Percentiles rank a stretch among this genome's conserved stretches.
Evolutionary conservation across 2,329 filamentous ascomycete genomes (phyloP).

Genomic region (Stromatinia cepivora): DNA sequence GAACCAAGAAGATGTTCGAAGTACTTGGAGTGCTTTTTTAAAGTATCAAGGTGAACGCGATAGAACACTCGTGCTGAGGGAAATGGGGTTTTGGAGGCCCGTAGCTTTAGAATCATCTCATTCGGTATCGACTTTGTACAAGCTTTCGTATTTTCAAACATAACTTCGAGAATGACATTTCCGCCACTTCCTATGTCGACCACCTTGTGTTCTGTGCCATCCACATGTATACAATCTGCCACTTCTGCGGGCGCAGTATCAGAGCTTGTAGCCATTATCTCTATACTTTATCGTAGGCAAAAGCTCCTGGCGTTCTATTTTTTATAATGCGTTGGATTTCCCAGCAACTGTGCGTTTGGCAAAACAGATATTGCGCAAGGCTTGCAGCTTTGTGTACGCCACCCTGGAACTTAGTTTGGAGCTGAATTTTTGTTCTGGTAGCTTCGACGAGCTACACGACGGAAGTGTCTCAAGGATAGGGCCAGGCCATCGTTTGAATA

Average conservation of each 20-base stretch:
- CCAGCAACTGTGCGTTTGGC: not conserved
- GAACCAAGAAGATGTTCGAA: slow-evolving; percentile 67
- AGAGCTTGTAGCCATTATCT: not conserved
- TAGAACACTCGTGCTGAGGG: slow-evolving; percentile 46
- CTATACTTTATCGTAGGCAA: no score
- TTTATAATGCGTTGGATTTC: not conserved
- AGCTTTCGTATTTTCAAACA: slow-evolving; percentile 59
- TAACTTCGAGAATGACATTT: slow-evolving; percentile 65
- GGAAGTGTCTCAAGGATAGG: slow-evolving; percentile 37
- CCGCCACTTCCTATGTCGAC: slow-evolving; percentile 57
- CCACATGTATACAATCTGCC: slow-evolving; percentile 28
- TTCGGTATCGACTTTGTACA: slow-evolving; percentile 52
- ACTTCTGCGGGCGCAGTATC: not conserved
- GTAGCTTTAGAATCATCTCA: slow-evolving; percentile 47
- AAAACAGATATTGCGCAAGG: not conserved
- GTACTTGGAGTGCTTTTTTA: slow-evolving; percentile 66
- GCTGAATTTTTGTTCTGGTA: slow-evolving; percentile 7
- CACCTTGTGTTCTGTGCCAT: slow-evolving; percentile 38
- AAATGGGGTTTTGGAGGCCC: slow-evolving; percentile 32
- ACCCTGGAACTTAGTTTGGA: not conserved
- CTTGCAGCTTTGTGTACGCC: not conserved
- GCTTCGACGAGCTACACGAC: slow-evolving; percentile 12
- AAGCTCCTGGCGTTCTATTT: not conserved
- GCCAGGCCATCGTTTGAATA: slow-evolving; percentile 37
- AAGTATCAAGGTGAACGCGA: slow-evolving; percentile 56